Evolutionary conservation across 2,329 filamentous ascomycete genomes (phyloP).

Genomic region (Monosporascus cannonballus): DNA sequence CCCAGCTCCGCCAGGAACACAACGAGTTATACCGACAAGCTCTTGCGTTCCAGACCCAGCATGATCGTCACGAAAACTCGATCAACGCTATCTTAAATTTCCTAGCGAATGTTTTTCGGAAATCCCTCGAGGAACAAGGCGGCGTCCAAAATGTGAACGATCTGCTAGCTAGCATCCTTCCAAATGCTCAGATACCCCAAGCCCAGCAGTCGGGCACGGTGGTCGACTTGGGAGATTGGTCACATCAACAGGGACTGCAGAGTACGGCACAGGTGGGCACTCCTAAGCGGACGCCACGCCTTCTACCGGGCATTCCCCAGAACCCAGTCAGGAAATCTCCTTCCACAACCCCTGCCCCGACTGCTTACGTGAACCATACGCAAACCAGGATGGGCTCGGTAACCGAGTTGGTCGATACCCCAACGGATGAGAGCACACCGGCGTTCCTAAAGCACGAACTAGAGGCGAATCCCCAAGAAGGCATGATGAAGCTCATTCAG

Average conservation of each 20-base stretch:
- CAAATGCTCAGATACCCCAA: conserved; percentile 42
- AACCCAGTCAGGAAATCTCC: conserved; percentile 24
- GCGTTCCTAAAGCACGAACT: conserved; percentile 50
- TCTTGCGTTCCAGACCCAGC: conserved; percentile 80
- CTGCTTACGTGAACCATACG: conserved; percentile 20
- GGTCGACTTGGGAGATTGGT: conserved; percentile 55
- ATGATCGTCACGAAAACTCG: conserved; percentile 95
- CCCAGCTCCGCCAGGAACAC: conserved; percentile 76
- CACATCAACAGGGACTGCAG: conserved; percentile 38
- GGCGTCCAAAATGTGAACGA: conserved; percentile 73
- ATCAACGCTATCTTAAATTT: conserved; percentile 99
- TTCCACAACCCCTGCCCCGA: conserved; percentile 23
- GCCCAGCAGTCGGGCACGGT: conserved; percentile 48
- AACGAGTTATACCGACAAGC: conserved; percentile 84
- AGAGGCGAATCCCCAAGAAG: conserved; percentile 51
- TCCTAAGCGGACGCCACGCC: conserved; percentile 45
- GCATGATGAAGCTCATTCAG: conserved; percentile 61
- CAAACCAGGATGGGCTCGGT: conserved; percentile 48
- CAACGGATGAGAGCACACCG: conserved; percentile 37
- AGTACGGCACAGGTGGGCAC: conserved; percentile 33
- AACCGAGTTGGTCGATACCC: conserved; percentile 54
- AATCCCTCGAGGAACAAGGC: conserved; percentile 81
- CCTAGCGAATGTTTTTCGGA: conserved; percentile 91
- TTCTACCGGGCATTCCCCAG: conserved; percentile 49
- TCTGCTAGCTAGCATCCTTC: conserved; percentile 72